These are phyloP conservation scores for Porcisia deanei DNA, from an alignment of 208 protist species.

Conservation along the genomic window DNA sequence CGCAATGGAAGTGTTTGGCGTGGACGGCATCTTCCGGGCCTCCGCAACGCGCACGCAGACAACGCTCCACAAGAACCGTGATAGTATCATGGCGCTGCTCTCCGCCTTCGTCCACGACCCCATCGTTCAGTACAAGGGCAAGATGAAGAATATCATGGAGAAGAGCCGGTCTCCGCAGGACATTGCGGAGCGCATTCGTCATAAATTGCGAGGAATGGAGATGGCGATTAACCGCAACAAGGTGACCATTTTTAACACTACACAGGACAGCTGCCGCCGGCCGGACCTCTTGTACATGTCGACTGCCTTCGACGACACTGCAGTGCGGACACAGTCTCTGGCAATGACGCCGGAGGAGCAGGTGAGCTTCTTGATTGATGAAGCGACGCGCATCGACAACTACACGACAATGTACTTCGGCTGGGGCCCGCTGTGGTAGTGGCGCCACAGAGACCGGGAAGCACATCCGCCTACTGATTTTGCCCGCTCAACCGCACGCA, in stretches of 20 bases:
- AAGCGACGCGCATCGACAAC: slow-evolving; percentile 88
- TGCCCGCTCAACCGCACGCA: background rate
- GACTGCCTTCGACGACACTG: slow-evolving; percentile 84
- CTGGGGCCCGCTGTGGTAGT: slow-evolving; percentile 90
- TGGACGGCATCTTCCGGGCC: slow-evolving; percentile 98
- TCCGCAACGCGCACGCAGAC: slow-evolving; percentile 97
- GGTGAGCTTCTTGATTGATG: slow-evolving; percentile 88
- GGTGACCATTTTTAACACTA: slow-evolving; percentile 82
- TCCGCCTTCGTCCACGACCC: slow-evolving; percentile 99
- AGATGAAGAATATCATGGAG: slow-evolving; percentile 98
- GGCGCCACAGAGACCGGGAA: background rate
- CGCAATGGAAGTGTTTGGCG: slow-evolving; percentile 99
- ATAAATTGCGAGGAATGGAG: slow-evolving; percentile 99
- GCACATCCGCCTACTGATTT: background rate
- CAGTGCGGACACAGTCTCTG: slow-evolving; percentile 43
- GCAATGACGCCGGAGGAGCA: slow-evolving; percentile 70
- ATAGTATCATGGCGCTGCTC: slow-evolving; percentile 99
- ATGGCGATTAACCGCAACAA: slow-evolving; percentile 83
- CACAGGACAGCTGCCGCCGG: slow-evolving; percentile 66
- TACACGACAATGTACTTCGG: slow-evolving; percentile 91
- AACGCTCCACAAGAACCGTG: slow-evolving; percentile 97
- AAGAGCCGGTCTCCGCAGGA: slow-evolving; percentile 86
- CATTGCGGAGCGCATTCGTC: slow-evolving; percentile 96
- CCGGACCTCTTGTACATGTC: slow-evolving; percentile 91
- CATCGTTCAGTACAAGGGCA: slow-evolving; percentile 96